Evolutionary conservation across 495 filamentous ascomycete species (phyloP), one percentile per base, ranked within the genome.

Genomic region (Aspergillus baeticus): DNA sequence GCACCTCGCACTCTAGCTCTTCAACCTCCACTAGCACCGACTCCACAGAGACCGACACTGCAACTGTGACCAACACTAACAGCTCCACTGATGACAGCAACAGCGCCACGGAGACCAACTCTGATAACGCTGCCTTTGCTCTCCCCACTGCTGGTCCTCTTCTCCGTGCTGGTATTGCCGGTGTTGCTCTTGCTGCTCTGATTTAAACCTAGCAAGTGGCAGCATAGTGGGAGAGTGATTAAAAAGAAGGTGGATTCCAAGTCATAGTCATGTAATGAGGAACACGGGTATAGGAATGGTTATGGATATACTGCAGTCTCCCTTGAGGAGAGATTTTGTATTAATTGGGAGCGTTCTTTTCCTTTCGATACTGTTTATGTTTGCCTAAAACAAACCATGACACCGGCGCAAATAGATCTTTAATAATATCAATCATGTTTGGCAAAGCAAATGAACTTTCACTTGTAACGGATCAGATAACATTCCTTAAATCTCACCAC

Each of bases 141-240:
- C 58, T 73, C 33, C 68, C 67, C 42, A 73, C 76, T 38, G 70
- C 70, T 14, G 71, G 64, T 39, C 60, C 76, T 5, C 63, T 75
- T 10, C 61, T 79, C 38, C 61, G 68, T 22, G 59, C 70, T 18
- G 65, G 54, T 13, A 13, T 77, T n/a, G 77, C 76, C 58, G 76
- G 73, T 62, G 74, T 68, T 58, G 64, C 77, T 46, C 67, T 80
- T 38, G 75, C 72, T 65, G 76, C 71, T 63, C 71, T 81, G 60
- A 61, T 81, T 66, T 81, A 73, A 70, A n/a, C n/a, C n/a, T n/a
- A n/a, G 15, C 23, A 61, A 23, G 29, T 34, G 2, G 20, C 15
- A 49, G 17, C 56, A 39, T 21, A 34, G 10, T 15, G 18, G n/a
- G 26, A 29, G 26, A 29, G 26, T 29, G 4, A 7, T 26, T 11